A percentile compares a stretch with the other conserved stretches of the same genome.
Conservation (phyloP, 139 green algal species). For the Chlamydomonas applanata region DNA sequence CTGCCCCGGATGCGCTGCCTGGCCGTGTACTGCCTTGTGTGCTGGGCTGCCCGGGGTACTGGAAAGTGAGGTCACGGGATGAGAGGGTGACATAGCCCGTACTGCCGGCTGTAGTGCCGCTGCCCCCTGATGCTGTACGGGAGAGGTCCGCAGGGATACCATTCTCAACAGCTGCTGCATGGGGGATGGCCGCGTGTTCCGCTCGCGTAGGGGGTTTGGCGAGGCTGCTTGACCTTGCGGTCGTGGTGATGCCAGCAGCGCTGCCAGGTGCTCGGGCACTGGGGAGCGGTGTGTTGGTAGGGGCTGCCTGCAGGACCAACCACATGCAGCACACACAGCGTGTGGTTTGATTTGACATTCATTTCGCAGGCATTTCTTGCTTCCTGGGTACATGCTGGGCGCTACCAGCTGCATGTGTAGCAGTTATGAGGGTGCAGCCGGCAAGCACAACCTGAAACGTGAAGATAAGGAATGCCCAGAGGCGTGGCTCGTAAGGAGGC, state of each 20-base stretch:
- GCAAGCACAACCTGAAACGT: no score
- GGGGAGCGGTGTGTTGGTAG: background rate
- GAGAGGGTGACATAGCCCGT: background rate
- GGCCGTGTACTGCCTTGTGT: background rate
- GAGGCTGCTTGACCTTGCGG: background rate
- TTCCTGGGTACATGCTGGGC: no score
- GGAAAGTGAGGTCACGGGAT: background rate
- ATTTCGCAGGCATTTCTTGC: no score
- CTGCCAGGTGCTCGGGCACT: background rate
- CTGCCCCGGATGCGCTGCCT: background rate
- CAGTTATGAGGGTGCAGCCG: no score
- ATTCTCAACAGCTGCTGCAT: no score
- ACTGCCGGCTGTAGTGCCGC: background rate
- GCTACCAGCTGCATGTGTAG: no score
- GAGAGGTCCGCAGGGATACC: no score
- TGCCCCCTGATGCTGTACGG: background rate
- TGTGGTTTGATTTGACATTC: no score
- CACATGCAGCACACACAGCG: background rate
- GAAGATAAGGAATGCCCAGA: no score
- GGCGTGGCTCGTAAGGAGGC: no score
- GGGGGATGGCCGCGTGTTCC: no score
- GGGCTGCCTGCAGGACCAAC: background rate
- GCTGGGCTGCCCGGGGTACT: conserved; percentile 11
- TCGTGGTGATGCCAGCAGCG: background rate
- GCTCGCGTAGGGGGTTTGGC: no score